These are phyloP conservation scores for Collybia sp. DNA, from an alignment of 768 basidiomycete species.

Conservation along the genomic window DNA sequence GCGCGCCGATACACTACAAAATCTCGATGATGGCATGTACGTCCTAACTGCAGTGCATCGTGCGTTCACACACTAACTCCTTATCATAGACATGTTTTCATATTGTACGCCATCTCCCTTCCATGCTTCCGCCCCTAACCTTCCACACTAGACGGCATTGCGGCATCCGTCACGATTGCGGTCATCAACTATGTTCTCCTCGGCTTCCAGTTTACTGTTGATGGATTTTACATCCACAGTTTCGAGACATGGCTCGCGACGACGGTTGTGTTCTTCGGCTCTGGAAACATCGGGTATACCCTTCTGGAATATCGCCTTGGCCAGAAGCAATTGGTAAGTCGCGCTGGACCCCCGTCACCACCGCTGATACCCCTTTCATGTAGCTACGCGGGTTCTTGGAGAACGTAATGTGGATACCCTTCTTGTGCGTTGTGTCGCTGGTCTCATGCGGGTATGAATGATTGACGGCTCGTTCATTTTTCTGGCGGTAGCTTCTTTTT, in stretches of 20 bases:
- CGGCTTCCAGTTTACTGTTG: slow-evolving; percentile 55
- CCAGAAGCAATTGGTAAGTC: no score
- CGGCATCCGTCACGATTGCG: slow-evolving; percentile 56
- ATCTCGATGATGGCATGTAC: slow-evolving; percentile 73
- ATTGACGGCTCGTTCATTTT: no score
- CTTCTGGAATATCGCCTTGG: slow-evolving; percentile 68
- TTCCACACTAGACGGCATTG: no score
- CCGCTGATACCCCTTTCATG: slow-evolving; percentile 40
- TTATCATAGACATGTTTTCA: slow-evolving; percentile 62
- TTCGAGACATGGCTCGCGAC: slow-evolving; percentile 76
- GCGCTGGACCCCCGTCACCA: no score
- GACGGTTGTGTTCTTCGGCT: slow-evolving; percentile 63
- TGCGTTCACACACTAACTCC: no score
- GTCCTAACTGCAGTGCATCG: no score
- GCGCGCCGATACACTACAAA: slow-evolving; percentile 79
- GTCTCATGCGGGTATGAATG: no score
- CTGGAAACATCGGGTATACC: slow-evolving; percentile 65
- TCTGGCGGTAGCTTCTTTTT: slow-evolving; percentile 59
- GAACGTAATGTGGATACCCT: slow-evolving; percentile 63
- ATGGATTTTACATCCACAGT: slow-evolving; percentile 67
- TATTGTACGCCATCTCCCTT: no score
- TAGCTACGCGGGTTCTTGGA: no score
- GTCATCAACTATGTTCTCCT: slow-evolving; percentile 68
- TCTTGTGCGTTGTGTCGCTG: slow-evolving; percentile 51
- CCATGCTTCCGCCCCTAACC: no score